These are phyloP conservation scores for Limonium bicolor DNA, from an alignment of 148 eudicot species.

Conservation along the genomic window DNA sequence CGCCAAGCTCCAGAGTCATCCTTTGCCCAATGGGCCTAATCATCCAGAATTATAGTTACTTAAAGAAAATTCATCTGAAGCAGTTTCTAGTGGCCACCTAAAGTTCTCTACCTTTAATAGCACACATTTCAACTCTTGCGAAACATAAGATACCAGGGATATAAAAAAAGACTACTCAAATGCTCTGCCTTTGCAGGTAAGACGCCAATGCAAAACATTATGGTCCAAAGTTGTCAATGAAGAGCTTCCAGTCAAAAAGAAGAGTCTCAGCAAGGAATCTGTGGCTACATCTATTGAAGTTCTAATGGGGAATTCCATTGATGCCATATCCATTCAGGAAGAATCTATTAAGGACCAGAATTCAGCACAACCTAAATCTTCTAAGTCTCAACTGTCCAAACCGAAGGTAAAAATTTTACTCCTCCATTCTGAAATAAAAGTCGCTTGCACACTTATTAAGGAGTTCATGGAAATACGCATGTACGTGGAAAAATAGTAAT, in stretches of 20 bases:
- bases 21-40: too few species aligned
- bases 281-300: conserved; percentile 68
- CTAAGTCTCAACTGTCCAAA: conserved; percentile 19
- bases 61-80: too few species aligned
- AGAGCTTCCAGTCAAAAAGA: conserved; percentile 13
- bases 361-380: conserved; percentile 20
- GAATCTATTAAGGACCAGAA: conserved; percentile 16
- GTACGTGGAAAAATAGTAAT: not conserved
- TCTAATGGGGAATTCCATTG: conserved; percentile 48
- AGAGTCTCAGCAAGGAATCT: conserved; percentile 36
- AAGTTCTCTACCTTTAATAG: too few species aligned
- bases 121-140: too few species aligned
- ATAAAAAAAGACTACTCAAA: not conserved
- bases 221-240: conserved; percentile 7
- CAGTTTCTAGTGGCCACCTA: too few species aligned
- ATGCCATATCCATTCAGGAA: conserved; percentile 24
- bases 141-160: not conserved
- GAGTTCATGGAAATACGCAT: not conserved
- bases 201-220: conserved; percentile 11
- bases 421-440: too few species aligned
- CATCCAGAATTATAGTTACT: too few species aligned
- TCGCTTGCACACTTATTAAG: not conserved
- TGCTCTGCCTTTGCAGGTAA: conserved; percentile 23
- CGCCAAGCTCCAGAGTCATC: too few species aligned
- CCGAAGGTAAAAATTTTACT: conserved; percentile 52